Percentiles rank a stretch among this genome's conserved stretches.
These are phyloP conservation scores for Ganoderma boninense DNA, from an alignment of 1,284 basidiomycete species.

Conservation along the genomic window DNA sequence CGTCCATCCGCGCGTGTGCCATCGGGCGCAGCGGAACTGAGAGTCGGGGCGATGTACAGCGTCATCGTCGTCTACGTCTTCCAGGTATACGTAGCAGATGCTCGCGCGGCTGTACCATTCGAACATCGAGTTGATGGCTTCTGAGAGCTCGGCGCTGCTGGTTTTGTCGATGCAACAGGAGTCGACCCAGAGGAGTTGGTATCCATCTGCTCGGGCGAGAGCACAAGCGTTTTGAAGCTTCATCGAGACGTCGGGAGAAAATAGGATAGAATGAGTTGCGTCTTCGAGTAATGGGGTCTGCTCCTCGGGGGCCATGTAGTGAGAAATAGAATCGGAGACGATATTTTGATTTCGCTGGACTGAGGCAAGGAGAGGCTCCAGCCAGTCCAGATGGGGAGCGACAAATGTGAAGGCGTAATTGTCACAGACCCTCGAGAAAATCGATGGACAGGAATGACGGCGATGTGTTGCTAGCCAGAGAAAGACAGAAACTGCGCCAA, in stretches of 20 bases:
- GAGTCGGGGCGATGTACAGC: not conserved
- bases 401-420: not conserved
- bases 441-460: not conserved
- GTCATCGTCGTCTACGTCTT: slow-evolving; percentile 6
- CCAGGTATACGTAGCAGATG: slow-evolving; percentile 16
- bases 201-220: slow-evolving; percentile 14
- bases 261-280: not conserved
- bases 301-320: not conserved
- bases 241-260: not conserved
- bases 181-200: slow-evolving; percentile 19
- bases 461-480: not conserved
- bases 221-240: not conserved
- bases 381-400: not conserved
- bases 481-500: not conserved
- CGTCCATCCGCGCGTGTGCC: slow-evolving; percentile 19
- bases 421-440: not conserved
- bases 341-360: not conserved
- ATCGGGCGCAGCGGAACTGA: slow-evolving; percentile 8
- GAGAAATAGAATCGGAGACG: not conserved
- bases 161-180: slow-evolving; percentile 15
- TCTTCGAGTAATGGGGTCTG: not conserved
- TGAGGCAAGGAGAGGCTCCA: not conserved
- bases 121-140: slow-evolving; percentile 22
- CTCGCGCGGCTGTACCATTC: slow-evolving; percentile 11
- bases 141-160: slow-evolving; percentile 22